Percentiles rank a stretch among this genome's conserved stretches.
phyloP scores from a whole-genome alignment of 2,329 filamentous ascomycete species.

The Cytospora schulzeri region DNA sequence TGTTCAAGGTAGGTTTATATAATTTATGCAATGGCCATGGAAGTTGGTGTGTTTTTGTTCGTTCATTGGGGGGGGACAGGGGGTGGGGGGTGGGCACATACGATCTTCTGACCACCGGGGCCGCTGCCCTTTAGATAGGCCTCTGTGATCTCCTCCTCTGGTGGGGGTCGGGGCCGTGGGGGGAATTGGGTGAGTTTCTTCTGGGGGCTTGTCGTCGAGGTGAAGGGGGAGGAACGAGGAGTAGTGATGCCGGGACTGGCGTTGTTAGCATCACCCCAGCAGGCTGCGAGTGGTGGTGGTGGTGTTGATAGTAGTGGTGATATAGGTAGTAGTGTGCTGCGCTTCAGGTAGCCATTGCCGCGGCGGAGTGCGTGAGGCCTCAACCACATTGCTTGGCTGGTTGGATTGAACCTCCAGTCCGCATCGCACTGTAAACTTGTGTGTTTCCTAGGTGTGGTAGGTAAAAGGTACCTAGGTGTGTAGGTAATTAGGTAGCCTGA shows the following conservation, averaged over 20 bases:
- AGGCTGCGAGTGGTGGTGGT: background rate
- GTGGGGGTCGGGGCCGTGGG: conserved; percentile 70
- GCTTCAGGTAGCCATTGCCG: conserved; percentile 1
- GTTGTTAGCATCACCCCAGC: no score
- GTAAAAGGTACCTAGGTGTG: no score
- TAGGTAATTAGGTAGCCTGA: no score
- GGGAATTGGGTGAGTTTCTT: conserved; percentile 63
- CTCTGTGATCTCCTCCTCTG: conserved; percentile 80
- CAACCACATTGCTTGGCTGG: conserved; percentile 18
- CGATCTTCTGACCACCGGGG: conserved; percentile 94
- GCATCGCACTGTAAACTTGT: background rate
- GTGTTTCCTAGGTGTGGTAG: background rate
- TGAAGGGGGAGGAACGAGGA: conserved; percentile 35
- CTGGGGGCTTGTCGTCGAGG: conserved; percentile 34
- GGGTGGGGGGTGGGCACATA: conserved; percentile 41
- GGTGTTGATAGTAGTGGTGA: background rate
- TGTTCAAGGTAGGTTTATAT: no score
- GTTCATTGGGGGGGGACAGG: no score
- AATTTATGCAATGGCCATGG: no score
- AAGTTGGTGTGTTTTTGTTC: no score
- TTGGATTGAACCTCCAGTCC: background rate
- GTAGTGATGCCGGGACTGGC: background rate
- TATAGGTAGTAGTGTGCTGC: background rate
- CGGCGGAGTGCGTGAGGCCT: background rate
- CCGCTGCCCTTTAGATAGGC: conserved; percentile 88